A percentile compares a stretch with the other conserved stretches of the same genome.
These are phyloP conservation scores for Venturia carpophila DNA, from an alignment of 2,329 filamentous ascomycete species.

Conservation along the genomic window DNA sequence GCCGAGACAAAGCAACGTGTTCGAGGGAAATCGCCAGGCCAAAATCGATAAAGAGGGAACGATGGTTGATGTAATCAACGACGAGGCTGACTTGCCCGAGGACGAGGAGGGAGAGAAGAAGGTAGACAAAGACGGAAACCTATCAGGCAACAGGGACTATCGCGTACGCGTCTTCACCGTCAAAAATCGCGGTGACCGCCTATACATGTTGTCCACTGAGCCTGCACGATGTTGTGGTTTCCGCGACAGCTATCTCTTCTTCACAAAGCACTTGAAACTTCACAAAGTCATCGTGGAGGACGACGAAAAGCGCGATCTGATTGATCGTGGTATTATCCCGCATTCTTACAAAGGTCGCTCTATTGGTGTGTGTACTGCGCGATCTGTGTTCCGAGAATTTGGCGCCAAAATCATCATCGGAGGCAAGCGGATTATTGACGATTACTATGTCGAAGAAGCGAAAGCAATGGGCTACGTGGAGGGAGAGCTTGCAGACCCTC, in stretches of 20 bases:
- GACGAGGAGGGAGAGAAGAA: slow-evolving; percentile 86
- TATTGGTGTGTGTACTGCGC: slow-evolving; percentile 92
- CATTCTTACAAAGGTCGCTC: slow-evolving; percentile 98
- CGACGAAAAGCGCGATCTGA: slow-evolving; percentile 93
- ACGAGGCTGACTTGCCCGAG: slow-evolving; percentile 83
- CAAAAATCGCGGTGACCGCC: slow-evolving; percentile 67
- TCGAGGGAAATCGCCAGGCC: slow-evolving; percentile 28
- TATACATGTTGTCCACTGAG: slow-evolving; percentile 98
- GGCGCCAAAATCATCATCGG: slow-evolving; percentile 90
- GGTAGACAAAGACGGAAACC: slow-evolving; percentile 79
- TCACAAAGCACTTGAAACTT: slow-evolving; percentile 92
- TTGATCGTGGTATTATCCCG: slow-evolving; percentile 88
- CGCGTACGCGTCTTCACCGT: slow-evolving; percentile 93
- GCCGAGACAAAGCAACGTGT: slow-evolving; percentile 63
- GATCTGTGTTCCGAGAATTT: slow-evolving; percentile 95
- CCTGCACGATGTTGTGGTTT: slow-evolving; percentile 95
- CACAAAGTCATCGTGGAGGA: slow-evolving; percentile 98
- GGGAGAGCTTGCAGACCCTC: slow-evolving; percentile 84
- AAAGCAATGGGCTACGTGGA: slow-evolving; percentile 72
- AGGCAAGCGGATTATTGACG: slow-evolving; percentile 75
- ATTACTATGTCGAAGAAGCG: slow-evolving; percentile 75
- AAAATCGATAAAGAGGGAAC: slow-evolving; percentile 85
- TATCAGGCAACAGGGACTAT: slow-evolving; percentile 81
- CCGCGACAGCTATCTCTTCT: slow-evolving; percentile 96
- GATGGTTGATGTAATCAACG: slow-evolving; percentile 79